These are phyloP conservation scores for Cordyceps sp. DNA, from an alignment of 2,329 filamentous ascomycete species.

Conservation along the genomic window DNA sequence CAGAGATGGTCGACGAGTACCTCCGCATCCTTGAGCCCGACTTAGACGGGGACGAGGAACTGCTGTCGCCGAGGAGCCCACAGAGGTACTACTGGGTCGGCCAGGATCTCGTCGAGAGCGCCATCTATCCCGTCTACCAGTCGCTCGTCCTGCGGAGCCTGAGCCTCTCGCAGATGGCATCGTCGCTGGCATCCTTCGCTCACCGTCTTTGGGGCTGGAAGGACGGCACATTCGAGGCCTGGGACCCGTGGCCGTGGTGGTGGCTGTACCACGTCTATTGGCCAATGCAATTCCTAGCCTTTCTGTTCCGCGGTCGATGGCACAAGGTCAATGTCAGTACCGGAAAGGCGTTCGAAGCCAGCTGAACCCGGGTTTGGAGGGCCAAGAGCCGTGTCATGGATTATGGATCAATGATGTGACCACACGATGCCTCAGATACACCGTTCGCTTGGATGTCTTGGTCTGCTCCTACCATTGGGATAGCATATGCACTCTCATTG, in stretches of 20 bases:
- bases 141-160: slow-evolving; percentile 9
- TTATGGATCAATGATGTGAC: too few species aligned
- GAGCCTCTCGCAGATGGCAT: slow-evolving; percentile 5
- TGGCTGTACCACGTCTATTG: slow-evolving; percentile 40
- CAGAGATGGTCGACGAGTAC: slow-evolving; percentile 33
- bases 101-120: slow-evolving; percentile 40
- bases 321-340: slow-evolving; percentile 53
- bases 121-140: slow-evolving; percentile 9
- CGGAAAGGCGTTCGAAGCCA: slow-evolving; percentile 14
- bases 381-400: too few species aligned
- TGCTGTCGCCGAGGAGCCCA: slow-evolving; percentile 7
- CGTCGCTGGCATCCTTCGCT: slow-evolving; percentile 11
- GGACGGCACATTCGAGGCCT: slow-evolving; percentile 33
- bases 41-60: slow-evolving; percentile 3
- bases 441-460: too few species aligned
- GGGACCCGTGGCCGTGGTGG: slow-evolving; percentile 40
- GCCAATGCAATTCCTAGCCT: slow-evolving; percentile 30
- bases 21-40: slow-evolving; percentile 24
- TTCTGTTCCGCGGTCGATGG: slow-evolving; percentile 35
- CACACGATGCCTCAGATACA: too few species aligned
- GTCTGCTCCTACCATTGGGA: too few species aligned
- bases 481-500: too few species aligned
- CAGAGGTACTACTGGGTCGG: slow-evolving; percentile 43
- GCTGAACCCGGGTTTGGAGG: too few species aligned
- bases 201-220: slow-evolving; percentile 31